Base-by-base conservation (phyloP, 345 rosid species). In the Heritiera littoralis region DNA sequence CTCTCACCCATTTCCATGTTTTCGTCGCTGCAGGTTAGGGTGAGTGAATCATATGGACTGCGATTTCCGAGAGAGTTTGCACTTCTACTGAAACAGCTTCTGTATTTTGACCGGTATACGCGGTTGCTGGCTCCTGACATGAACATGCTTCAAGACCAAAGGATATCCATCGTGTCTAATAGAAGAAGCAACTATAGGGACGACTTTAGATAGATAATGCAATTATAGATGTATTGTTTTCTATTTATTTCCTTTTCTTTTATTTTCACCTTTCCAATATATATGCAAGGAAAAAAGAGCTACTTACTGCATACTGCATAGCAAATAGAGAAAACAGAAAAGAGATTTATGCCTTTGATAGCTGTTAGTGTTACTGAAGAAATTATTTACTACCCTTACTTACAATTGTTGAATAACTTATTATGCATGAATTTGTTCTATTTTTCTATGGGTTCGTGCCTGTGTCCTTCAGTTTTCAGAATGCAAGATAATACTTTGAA, bases 61-160 rank as follows among this genome's bases (percentile, higher is more conserved):
- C 90, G 81, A 81, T 93, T 95, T 86, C 98, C 97, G 0, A 90
- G 94, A 84, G 98, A 95, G 81, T 93, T 93, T 86, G 99, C 98
- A 61, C 97, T 95, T 85, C 94, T 95, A n/a, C 59, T 95, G 95
- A 95, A 95, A 84, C 99, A 92, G 86, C 98, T 93, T 84, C 89
- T 95, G 80, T 95, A 95, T 81, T 95, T 93, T 64, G 99, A 93
- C 74, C 94, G 98, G 38, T 95, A 95, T 74, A 95, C 99, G 0
- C 89, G 98, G 74, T 81, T 95, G 85, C 75, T 95, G 88, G 98
- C 99, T 46, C 97, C 99, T 3, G 84, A 89, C 86, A 7, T 95
- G 90, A 93, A 93, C 89, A 95, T 95, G 99, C 97, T 93, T 79
- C 97, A 89, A 77, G 99, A 95, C 81, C 99, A 95, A 88, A 89